phyloP scores from a whole-genome alignment of 2,329 filamentous ascomycete genomes.

The Corynespora cassiicola region DNA sequence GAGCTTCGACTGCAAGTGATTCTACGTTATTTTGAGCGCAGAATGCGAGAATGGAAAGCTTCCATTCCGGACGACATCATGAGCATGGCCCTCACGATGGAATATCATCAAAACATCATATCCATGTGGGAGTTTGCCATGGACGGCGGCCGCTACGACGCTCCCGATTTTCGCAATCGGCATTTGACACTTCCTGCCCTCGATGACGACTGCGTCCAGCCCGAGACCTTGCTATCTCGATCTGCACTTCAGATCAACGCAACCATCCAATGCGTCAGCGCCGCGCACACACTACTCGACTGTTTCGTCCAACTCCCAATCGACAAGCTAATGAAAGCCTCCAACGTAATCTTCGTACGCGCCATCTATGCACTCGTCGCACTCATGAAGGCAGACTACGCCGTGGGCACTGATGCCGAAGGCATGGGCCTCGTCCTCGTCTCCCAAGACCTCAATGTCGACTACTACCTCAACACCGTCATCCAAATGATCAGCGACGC shows the following conservation, averaged over 20 bases:
- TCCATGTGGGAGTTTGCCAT: constrained; percentile 47
- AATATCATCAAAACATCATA: constrained; percentile 41
- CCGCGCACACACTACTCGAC: constrained; percentile 40
- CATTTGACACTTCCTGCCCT: constrained; percentile 41
- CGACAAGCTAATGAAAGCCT: constrained; percentile 28
- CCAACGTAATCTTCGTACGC: constrained; percentile 39
- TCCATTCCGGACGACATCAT: constrained; percentile 37
- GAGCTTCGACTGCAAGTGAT: constrained; percentile 44
- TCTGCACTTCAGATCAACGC: constrained; percentile 44
- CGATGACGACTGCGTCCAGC: constrained; percentile 40
- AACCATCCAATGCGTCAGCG: constrained; percentile 40
- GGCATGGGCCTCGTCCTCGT: constrained; percentile 41
- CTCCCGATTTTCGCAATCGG: constrained; percentile 41
- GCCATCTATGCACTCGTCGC: constrained; percentile 39
- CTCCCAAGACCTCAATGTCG: constrained; percentile 36
- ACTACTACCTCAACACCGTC: constrained; percentile 35
- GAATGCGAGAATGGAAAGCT: constrained; percentile 44
- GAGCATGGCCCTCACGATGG: constrained; percentile 33
- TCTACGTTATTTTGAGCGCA: constrained; percentile 40
- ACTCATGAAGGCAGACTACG: constrained; percentile 43
- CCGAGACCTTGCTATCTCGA: constrained; percentile 38
- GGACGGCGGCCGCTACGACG: constrained; percentile 44
- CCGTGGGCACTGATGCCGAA: constrained; percentile 39
- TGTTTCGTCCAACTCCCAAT: constrained; percentile 29
- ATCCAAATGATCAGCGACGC: constrained; percentile 28